Evolutionary conservation across 2,329 filamentous ascomycete genomes (phyloP).

Genomic region (Neopestalotiopsis rosae): DNA sequence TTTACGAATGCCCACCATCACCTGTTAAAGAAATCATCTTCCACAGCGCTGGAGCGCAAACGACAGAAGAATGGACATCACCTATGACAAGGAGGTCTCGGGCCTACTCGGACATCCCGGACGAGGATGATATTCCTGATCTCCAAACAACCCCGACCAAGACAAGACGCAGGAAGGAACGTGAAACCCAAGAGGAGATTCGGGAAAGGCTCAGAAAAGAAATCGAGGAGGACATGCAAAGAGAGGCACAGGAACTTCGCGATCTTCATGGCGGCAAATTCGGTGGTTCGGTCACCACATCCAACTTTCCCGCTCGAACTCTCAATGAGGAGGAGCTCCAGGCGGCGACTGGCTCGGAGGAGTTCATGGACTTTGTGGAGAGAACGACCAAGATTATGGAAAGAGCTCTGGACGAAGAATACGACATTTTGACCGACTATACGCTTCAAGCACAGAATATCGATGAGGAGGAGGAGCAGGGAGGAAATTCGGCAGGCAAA

Average conservation of each 20-base stretch:
- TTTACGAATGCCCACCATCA: slow-evolving; percentile 80
- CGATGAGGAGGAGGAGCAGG: slow-evolving; percentile 83
- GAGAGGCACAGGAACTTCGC: slow-evolving; percentile 64
- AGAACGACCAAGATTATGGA: slow-evolving; percentile 97
- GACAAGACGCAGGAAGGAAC: slow-evolving; percentile 77
- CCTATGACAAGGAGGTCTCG: slow-evolving; percentile 57
- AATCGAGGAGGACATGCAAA: slow-evolving; percentile 87
- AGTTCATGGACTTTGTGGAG: slow-evolving; percentile 95
- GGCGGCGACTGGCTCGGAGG: slow-evolving; percentile 88
- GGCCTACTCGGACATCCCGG: slow-evolving; percentile 64
- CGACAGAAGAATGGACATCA: slow-evolving; percentile 74
- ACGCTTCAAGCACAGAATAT: slow-evolving; percentile 77
- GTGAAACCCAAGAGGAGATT: slow-evolving; percentile 87
- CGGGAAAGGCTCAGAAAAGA: slow-evolving; percentile 83
- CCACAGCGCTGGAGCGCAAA: slow-evolving; percentile 97
- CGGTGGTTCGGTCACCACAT: slow-evolving; percentile 44
- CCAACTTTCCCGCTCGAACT: slow-evolving; percentile 78
- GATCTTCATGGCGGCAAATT: slow-evolving; percentile 56
- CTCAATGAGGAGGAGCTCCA: slow-evolving; percentile 85
- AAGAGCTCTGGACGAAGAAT: slow-evolving; percentile 91
- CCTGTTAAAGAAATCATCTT: slow-evolving; percentile 85
- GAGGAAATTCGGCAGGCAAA: slow-evolving; percentile 71
- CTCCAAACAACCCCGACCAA: slow-evolving; percentile 69
- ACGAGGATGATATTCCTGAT: slow-evolving; percentile 64
- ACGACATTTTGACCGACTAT: slow-evolving; percentile 95